These are phyloP conservation scores for Coprinopsis sp. DNA, from an alignment of 768 basidiomycete species.

Conservation along the genomic window DNA sequence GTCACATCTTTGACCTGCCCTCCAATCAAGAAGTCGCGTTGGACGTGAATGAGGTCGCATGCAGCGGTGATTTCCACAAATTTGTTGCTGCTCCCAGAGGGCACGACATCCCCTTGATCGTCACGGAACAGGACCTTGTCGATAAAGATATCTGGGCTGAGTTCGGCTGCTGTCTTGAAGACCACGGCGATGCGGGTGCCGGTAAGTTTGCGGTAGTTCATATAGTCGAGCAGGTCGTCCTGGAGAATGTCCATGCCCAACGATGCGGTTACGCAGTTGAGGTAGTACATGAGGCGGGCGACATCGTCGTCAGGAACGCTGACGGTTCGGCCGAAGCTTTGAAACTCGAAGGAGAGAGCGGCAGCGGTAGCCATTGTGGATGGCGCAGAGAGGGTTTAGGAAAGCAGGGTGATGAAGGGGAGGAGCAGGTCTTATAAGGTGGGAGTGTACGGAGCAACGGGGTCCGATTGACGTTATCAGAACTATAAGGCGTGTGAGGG, in stretches of 20 bases:
- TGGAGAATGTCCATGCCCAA: slow-evolving; percentile 16
- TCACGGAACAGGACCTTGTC: slow-evolving; percentile 16
- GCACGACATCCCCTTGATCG: slow-evolving; percentile 12
- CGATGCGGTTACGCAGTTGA: slow-evolving; percentile 17
- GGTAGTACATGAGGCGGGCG: slow-evolving; percentile 20
- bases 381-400: not conserved
- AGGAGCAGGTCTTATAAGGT: not conserved
- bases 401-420: not conserved
- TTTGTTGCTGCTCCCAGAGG: slow-evolving; percentile 5
- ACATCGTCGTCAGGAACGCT: slow-evolving; percentile 15
- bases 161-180: slow-evolving; percentile 13
- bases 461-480: not conserved
- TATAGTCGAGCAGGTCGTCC: slow-evolving; percentile 15
- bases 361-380: slow-evolving; percentile 10
- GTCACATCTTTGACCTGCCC: slow-evolving; percentile 17
- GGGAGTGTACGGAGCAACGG: not conserved
- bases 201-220: slow-evolving; percentile 12
- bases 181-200: slow-evolving; percentile 12
- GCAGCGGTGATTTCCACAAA: slow-evolving; percentile 16
- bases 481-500: no score
- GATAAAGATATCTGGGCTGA: slow-evolving; percentile 16
- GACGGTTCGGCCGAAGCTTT: slow-evolving; percentile 8
- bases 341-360: slow-evolving; percentile 10
- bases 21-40: slow-evolving; percentile 15
- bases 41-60: slow-evolving; percentile 12